phyloP scores from a whole-genome alignment of 306 rosid genomes.

The Ormosia semicastrata region DNA sequence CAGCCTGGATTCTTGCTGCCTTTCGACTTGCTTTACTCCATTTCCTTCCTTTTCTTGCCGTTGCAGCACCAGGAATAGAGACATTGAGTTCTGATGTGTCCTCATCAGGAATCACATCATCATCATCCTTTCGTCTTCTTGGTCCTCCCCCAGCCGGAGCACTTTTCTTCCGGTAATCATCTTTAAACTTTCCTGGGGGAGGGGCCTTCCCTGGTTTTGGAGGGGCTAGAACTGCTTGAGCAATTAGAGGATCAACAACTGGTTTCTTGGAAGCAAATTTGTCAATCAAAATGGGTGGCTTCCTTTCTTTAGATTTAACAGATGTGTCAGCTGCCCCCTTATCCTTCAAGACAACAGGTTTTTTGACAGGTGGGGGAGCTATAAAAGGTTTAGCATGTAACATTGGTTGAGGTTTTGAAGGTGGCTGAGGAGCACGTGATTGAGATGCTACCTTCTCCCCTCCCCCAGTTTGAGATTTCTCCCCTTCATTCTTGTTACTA shows the following conservation, averaged over 20 bases:
- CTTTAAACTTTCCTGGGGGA: conserved; percentile 67
- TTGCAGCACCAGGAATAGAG: conserved; percentile 62
- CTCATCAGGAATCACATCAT: conserved; percentile 55
- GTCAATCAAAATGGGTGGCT: conserved; percentile 81
- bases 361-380: conserved; percentile 61
- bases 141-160: conserved; percentile 55
- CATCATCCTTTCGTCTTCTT: conserved; percentile 61
- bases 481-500: conserved; percentile 33
- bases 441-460: conserved; percentile 40
- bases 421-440: conserved; percentile 47
- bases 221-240: conserved; percentile 77
- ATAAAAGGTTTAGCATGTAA: conserved; percentile 71
- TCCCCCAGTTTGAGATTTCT: conserved; percentile 37
- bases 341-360: conserved; percentile 78
- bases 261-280: conserved; percentile 85
- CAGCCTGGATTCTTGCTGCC: conserved; percentile 97
- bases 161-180: conserved; percentile 69
- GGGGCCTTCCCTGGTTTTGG: conserved; percentile 76
- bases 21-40: conserved; percentile 98
- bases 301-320: conserved; percentile 52
- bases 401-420: conserved; percentile 62
- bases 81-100: conserved; percentile 69
- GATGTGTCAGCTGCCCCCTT: conserved; percentile 56
- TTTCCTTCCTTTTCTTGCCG: conserved; percentile 86
- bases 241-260: conserved; percentile 59